Conservation (phyloP, 306 rosid genomes). For the Gillenia trifoliata region DNA sequence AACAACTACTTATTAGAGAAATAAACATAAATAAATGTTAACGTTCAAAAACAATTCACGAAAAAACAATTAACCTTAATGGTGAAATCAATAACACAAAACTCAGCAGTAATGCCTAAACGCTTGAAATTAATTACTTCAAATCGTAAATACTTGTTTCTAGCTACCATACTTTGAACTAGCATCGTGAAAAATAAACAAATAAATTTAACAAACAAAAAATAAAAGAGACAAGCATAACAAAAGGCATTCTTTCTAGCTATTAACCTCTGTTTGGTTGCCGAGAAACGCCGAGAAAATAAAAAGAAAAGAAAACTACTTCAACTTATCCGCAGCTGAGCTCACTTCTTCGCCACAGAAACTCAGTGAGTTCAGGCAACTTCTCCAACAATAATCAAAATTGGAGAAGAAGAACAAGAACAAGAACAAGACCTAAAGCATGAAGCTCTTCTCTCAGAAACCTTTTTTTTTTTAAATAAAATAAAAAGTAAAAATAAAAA, state of each 20-base stretch:
- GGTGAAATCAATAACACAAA: neutral
- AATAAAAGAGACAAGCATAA: neutral
- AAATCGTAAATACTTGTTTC: neutral
- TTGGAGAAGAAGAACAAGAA: neutral
- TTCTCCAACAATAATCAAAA: neutral
- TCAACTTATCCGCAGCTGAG: neutral
- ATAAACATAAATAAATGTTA: neutral
- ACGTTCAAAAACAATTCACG: neutral
- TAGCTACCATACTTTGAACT: neutral
- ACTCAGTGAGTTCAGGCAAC: neutral
- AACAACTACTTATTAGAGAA: neutral
- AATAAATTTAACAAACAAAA: neutral
- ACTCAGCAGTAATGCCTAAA: neutral
- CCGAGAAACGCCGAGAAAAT: neutral
- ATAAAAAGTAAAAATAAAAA: neutral
- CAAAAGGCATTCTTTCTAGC: neutral
- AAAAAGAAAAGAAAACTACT: neutral
- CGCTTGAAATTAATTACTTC: neutral
- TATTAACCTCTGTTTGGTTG: conserved; percentile 1
- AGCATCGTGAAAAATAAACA: too few relatives aligned
- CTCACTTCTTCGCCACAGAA: neutral
- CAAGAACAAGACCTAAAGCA: neutral
- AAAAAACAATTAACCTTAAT: neutral
- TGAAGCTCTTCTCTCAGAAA: conserved; percentile 7
- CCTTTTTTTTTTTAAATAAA: neutral